Evolutionary conservation across 164 flowering plant species (phyloP).

Genomic region (Vitis riparia): DNA sequence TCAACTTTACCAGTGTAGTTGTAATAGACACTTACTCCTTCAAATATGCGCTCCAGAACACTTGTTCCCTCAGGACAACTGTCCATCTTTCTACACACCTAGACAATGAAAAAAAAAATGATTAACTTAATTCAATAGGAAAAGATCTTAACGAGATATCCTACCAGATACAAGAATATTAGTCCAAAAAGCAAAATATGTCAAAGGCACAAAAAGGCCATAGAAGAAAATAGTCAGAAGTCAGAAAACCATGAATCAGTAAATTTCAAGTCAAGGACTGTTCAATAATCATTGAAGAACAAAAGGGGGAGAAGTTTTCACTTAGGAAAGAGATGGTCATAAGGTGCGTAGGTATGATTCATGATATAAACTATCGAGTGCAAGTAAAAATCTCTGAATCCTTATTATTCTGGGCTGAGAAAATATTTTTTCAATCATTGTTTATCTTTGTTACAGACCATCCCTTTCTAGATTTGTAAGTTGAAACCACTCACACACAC

Average conservation of each 20-base stretch:
- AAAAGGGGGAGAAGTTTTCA: background rate
- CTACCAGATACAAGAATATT: background rate
- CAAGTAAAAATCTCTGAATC: too few species aligned
- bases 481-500: background rate
- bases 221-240: background rate
- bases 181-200: background rate
- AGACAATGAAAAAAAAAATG: slow-evolving; percentile 6
- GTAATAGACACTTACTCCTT: slow-evolving; percentile 80
- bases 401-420: too few species aligned
- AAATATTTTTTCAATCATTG: too few species aligned
- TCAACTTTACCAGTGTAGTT: slow-evolving; percentile 73
- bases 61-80: slow-evolving; percentile 51
- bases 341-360: background rate
- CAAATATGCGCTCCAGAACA: slow-evolving; percentile 65
- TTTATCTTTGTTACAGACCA: background rate
- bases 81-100: slow-evolving; percentile 84
- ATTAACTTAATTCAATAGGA: background rate
- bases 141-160: background rate
- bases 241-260: background rate
- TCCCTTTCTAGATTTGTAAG: background rate
- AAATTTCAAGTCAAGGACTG: background rate
- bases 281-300: background rate
- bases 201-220: background rate
- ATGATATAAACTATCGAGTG: background rate
- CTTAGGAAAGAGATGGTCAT: background rate